A percentile compares a stretch with the other conserved stretches of the same genome.
Evolutionary conservation across 441 rosid species (phyloP).

Genomic region (Breynia disticha): DNA sequence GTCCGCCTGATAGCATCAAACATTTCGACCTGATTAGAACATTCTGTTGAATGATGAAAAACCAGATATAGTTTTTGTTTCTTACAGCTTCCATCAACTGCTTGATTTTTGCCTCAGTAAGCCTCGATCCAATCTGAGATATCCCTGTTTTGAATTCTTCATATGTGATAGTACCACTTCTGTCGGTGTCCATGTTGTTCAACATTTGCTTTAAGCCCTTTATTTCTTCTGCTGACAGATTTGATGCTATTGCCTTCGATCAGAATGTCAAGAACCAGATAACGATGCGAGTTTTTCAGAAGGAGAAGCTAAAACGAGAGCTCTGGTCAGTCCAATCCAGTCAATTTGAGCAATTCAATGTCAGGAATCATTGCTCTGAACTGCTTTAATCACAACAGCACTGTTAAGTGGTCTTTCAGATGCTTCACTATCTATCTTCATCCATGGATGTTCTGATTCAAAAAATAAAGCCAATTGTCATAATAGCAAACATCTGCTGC

Average conservation of each 20-base stretch:
- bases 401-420: conserved; percentile 68
- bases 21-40: conserved; percentile 1
- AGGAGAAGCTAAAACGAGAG: no score
- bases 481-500: no score
- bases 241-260: conserved; percentile 68
- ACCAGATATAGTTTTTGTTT: not conserved
- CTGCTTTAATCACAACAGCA: conserved; percentile 74
- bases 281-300: no score
- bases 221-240: conserved; percentile 67
- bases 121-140: conserved; percentile 71
- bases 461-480: conserved; percentile 2
- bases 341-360: not conserved
- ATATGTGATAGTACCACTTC: conserved; percentile 66
- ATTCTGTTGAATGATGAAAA: not conserved
- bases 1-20: conserved; percentile 58
- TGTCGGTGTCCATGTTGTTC: conserved; percentile 80
- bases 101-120: conserved; percentile 55
- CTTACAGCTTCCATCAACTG: conserved; percentile 92
- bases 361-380: conserved; percentile 54
- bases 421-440: conserved; percentile 48
- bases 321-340: no score
- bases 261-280: conserved; percentile 4
- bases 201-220: conserved; percentile 79
- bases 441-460: conserved; percentile 76
- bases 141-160: conserved; percentile 67